phyloP scores from a whole-genome alignment of 2,329 filamentous ascomycete genomes.

The Tolypocladium pustulatum region DNA sequence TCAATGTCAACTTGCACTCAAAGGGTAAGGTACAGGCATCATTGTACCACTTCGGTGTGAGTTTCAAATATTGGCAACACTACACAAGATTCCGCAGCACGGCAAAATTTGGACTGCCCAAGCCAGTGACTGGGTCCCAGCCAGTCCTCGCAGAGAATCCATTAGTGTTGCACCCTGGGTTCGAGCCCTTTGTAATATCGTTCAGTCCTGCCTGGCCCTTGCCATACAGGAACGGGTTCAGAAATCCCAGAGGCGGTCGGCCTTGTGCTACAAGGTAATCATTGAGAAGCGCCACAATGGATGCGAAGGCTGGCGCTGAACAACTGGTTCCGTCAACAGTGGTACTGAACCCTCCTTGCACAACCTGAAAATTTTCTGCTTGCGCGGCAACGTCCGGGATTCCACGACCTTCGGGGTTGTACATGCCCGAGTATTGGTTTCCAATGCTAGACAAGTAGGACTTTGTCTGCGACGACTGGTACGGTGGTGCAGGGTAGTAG shows the following conservation, averaged over 20 bases:
- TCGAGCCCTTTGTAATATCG: not conserved
- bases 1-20: too few relatives aligned
- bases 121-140: not conserved
- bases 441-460: not conserved
- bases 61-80: not conserved
- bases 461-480: not conserved
- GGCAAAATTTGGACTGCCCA: not conserved
- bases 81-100: not conserved
- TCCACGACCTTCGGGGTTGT: not conserved
- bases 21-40: too few relatives aligned
- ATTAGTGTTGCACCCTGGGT: not conserved
- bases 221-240: not conserved
- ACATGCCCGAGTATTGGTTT: not conserved
- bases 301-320: not conserved
- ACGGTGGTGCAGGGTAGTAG: not conserved
- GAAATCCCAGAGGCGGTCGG: not conserved
- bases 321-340: not conserved
- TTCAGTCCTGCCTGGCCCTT: not conserved
- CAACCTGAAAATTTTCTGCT: not conserved
- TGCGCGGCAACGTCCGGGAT: not conserved
- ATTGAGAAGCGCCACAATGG: not conserved
- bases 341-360: not conserved
- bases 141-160: not conserved
- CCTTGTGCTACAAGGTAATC: not conserved
- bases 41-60: too few relatives aligned